Base-by-base conservation (phyloP, 441 rosid genomes). In the Raphanus hybrid region DNA sequence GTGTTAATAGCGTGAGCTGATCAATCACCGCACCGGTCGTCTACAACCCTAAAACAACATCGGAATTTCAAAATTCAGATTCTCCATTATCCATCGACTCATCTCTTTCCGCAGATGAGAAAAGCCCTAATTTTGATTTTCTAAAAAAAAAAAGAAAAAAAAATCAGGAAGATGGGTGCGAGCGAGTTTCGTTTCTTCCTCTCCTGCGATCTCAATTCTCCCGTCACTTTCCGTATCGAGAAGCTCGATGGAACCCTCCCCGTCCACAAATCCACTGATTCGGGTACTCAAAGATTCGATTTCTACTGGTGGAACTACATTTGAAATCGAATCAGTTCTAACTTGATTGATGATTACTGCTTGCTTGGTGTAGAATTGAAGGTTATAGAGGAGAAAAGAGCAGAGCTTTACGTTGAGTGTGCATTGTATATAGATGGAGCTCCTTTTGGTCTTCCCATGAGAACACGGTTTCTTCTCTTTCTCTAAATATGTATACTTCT, bases 151-250 rank as follows among this genome's bases (percentile, higher is more conserved):
- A 41, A 37, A 43, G 50, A 43, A 43, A 48, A 41, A 18, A 32
- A 62, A 3, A 3, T 6, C 71, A 34, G 32, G 6, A 23, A 15
- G 2, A 93, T 93, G 98, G 87, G 84, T 14, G 85, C 94, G 48
- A 93, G 88, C 88, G 99, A 93, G 84, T 93, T 93, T 77, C 94
- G 98, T 2, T 93, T 93, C 90, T 93, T 93, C 87, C 78, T 96
- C 68, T 93, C 99, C 14, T 90, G 94, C 85, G 99, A 96, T 82
- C 86, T 96, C 90, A 92, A 93, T 80, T 89, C 87, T 3, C 98
- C 98, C 3, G 91, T 92, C 18, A 90, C 97, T 60, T 92, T 96
- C 52, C 93, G 97, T 16, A 86, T 93, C 73, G 97, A 93, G 83
- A 84, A 92, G 79, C 84, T 96, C 62, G 96, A 92, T 75, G 98